Conservation (phyloP, 768 basidiomycete genomes). For the Hygrophorus pudorinus region DNA sequence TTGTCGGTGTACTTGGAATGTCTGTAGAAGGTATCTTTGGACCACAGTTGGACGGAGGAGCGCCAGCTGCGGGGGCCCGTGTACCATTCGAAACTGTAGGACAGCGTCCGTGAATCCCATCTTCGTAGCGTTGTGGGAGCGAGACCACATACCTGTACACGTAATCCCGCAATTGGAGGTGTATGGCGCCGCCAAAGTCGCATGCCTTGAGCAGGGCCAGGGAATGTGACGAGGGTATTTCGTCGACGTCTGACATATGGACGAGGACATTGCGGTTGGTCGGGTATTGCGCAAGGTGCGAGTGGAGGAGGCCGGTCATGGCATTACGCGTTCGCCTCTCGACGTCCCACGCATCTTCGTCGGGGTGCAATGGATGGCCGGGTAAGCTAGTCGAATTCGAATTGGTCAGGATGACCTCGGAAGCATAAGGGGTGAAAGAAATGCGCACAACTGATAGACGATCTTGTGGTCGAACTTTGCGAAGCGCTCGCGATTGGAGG, state of each 20-base stretch:
- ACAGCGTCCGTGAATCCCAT: no score
- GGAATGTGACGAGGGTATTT: constrained; percentile 46
- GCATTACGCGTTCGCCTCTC: constrained; percentile 37
- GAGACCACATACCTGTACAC: constrained; percentile 25
- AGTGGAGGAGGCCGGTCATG: constrained; percentile 37
- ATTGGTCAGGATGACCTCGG: background rate
- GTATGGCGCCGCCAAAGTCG: constrained; percentile 41
- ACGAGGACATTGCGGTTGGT: constrained; percentile 29
- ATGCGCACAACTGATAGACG: constrained; percentile 36
- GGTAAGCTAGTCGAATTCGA: constrained; percentile 25
- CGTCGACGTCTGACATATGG: constrained; percentile 55
- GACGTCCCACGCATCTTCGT: constrained; percentile 38
- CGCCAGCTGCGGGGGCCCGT: constrained; percentile 46
- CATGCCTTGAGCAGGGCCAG: constrained; percentile 41
- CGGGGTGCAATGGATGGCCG: constrained; percentile 27
- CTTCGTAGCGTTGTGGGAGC: no score
- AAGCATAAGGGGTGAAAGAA: background rate
- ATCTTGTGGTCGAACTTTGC: constrained; percentile 44
- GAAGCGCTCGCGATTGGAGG: constrained; percentile 35
- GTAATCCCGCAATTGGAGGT: constrained; percentile 52
- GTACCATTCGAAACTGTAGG: constrained; percentile 45
- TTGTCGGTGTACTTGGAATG: constrained; percentile 38
- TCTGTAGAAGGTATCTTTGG: constrained; percentile 31
- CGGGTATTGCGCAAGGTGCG: constrained; percentile 23
- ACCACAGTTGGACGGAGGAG: constrained; percentile 42